Evolutionary conservation across 805 yeast species (phyloP).

Genomic region (Metschnikowia arizonensis): DNA sequence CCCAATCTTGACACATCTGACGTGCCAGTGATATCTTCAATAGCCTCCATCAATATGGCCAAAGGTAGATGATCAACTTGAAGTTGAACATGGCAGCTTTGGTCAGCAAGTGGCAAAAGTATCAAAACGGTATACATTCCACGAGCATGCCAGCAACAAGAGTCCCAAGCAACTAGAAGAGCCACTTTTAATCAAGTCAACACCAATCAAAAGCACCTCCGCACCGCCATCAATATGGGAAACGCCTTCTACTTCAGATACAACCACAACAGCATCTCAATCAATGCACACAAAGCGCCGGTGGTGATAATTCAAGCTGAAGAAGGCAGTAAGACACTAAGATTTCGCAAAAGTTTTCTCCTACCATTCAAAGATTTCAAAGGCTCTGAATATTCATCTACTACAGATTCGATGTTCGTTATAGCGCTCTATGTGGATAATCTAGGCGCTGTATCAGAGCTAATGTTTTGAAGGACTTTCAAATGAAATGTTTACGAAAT

Average conservation of each 20-base stretch:
- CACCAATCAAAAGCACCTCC: conserved; percentile 13
- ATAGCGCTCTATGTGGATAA: too few relatives aligned
- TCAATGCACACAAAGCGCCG: conserved; percentile 9
- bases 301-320: conserved; percentile 10
- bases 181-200: conserved; percentile 10
- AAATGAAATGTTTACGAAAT: too few relatives aligned
- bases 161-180: conserved; percentile 58
- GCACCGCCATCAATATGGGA: conserved; percentile 13
- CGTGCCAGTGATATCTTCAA: conserved; percentile 92
- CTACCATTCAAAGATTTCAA: too few relatives aligned
- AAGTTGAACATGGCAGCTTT: conserved; percentile 74
- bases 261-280: conserved; percentile 10
- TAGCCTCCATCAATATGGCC: conserved; percentile 90
- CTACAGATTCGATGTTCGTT: too few relatives aligned
- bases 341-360: too few relatives aligned
- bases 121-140: conserved; percentile 86
- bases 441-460: too few relatives aligned
- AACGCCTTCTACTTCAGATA: conserved; percentile 10
- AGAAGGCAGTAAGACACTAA: too few relatives aligned
- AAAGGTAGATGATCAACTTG: conserved; percentile 63
- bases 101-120: conserved; percentile 57
- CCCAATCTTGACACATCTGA: conserved; percentile 80
- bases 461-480: too few relatives aligned
- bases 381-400: too few relatives aligned
- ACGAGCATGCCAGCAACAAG: conserved; percentile 76